Base-by-base conservation (phyloP, 345 rosid species). In the Eutrema yunnanense region DNA sequence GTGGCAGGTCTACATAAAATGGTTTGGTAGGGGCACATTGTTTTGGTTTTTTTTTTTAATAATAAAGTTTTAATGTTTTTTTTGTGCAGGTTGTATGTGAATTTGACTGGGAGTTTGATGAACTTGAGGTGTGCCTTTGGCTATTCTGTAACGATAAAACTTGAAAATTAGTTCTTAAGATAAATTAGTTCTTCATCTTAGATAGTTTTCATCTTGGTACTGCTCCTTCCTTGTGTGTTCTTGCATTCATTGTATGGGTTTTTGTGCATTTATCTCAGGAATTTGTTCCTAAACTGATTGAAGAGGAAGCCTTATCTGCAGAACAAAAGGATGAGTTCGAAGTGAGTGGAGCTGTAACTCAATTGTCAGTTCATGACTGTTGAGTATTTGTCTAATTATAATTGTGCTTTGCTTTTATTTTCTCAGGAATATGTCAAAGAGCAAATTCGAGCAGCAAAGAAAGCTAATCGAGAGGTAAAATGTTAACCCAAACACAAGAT, bases 61-160 rank as follows among this genome's bases (percentile, higher is more conserved):
- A 60, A 27, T 11, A 19, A 65, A 67, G 40, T 49, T 48, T 61
- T 2, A 9, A 27, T 54, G 26, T 60, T 79, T 62, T 54, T 29
- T 53, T 29, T 71, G 57, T 88, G 85, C 90, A 96, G 99, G 85
- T 92, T 73, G 80, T 96, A 10, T 87, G 98, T 65, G 97, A 90
- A 67, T 96, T 87, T 75, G 99, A 96, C 82, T 96, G 99, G 99
- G 92, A 85, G 63, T 16, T 88, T 27, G 99, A 96, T 52, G 92
- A 90, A 57, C 80, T 88, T 72, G 88, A 96, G 88, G 99, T 96
- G 79, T 64, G 75, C 38, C 67, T 61, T 76, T 14, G 30, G 61
- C 69, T 62, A 73, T 57, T 51, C 50, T 51, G 50, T 61, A 13
- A 36, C 12, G 6, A 63, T 58, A 0, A 50, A 52, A 43, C 55